Evolutionary conservation across 805 yeast genomes (phyloP).

Genomic region (Wickerhamomyces queroliae): DNA sequence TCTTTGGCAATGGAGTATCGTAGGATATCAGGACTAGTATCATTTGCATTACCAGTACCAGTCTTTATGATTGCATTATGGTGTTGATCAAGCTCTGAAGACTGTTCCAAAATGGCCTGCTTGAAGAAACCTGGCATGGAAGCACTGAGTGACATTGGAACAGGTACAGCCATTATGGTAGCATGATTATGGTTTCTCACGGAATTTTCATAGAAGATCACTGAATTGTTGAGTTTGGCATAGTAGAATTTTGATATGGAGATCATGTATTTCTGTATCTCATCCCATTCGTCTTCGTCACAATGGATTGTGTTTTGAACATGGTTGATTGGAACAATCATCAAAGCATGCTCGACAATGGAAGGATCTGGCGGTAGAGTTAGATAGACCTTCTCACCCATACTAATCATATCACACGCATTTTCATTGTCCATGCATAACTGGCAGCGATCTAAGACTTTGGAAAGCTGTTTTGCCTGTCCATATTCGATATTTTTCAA

Average conservation of each 20-base stretch:
- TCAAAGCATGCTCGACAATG: constrained; percentile 26
- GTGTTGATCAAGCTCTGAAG: constrained; percentile 34
- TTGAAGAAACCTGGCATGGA: constrained; percentile 36
- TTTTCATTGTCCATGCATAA: constrained; percentile 29
- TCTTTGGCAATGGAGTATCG: constrained; percentile 35
- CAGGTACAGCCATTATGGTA: constrained; percentile 36
- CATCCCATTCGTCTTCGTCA: constrained; percentile 38
- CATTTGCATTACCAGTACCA: constrained; percentile 14
- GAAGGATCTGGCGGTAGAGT: constrained; percentile 35
- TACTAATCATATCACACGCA: constrained; percentile 26
- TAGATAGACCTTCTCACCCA: constrained; percentile 32
- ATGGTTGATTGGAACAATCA: constrained; percentile 39
- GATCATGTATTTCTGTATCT: constrained; percentile 36
- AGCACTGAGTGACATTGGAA: constrained; percentile 25
- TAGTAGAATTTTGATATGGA: constrained; percentile 35
- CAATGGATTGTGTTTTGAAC: constrained; percentile 32
- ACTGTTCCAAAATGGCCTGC: constrained; percentile 31
- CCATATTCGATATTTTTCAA: constrained; percentile 23
- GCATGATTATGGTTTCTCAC: constrained; percentile 30
- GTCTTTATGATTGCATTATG: constrained; percentile 35
- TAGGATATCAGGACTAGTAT: constrained; percentile 22
- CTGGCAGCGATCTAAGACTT: constrained; percentile 28
- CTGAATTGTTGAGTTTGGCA: constrained; percentile 24
- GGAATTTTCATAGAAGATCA: constrained; percentile 41
- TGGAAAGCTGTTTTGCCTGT: constrained; percentile 22